Base-by-base conservation (phyloP, 2,329 filamentous ascomycete genomes). In the Nigrospora osmanthi region DNA sequence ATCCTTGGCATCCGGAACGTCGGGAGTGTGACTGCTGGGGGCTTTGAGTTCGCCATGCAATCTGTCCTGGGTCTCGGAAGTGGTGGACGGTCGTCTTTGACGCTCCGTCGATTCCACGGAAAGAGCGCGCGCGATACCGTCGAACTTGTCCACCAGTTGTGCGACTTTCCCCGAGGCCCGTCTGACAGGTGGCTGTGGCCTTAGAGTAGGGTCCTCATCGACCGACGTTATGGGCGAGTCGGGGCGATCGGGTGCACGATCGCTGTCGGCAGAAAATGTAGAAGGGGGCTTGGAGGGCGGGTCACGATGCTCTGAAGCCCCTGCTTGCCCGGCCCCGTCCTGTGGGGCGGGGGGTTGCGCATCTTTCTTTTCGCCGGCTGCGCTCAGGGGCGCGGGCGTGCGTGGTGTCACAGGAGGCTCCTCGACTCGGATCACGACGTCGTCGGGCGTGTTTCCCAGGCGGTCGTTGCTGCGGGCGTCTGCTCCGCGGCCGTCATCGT, bases 91-190 rank as follows among this genome's bases (percentile, higher is more conserved):
- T 47, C 35, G 4, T 23, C 40, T 42, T 23, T 36, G 33, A 2
- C 48, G 16, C 5, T 47, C 33, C 7, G 50, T 46, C 15, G 54
- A 55, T 30, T 66, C 62, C 36, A 61, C 54, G 6, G 49, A 57
- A 6, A 42, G 45, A 13, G 56, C 49, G 46, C 58, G 59, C 19
- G 59, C 53, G 16, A 76, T 63, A 3, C 67, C 70, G 47, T 80
- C 73, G 40, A 67, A 76, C 61, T 72, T 68, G 17, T 66, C 66
- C 31, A 76, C 74, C 19, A 78, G 58, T 40, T 71, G 69, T 44
- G 73, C 71, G 3, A 78, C 72, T 49, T 72, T 76, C 6, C 56
- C 54, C 9, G 69, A 71, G 0, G 54, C 51, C 42, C 68, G 63
- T 37, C 60, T 55, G 35, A 50, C 51, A 14, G 47, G 44, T 1